These are phyloP conservation scores for Paxillus involutus DNA, from an alignment of 768 basidiomycete species.

Conservation along the genomic window DNA sequence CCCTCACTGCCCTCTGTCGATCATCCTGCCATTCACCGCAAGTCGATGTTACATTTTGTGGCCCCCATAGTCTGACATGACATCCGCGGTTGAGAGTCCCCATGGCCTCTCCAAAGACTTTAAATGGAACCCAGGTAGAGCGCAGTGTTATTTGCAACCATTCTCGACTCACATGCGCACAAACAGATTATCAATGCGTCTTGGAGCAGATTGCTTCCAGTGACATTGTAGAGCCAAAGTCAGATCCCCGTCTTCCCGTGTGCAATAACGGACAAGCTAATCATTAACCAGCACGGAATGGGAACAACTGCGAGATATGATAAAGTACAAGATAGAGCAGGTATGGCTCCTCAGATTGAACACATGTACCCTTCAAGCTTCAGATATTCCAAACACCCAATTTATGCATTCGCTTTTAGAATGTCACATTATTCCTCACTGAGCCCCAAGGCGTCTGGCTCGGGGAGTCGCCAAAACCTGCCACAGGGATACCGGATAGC, in stretches of 20 bases:
- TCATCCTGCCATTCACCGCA: not conserved
- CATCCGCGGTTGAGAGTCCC: slow-evolving; percentile 11
- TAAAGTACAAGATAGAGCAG: slow-evolving; percentile 71
- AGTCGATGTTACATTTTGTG: not conserved
- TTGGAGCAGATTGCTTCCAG: slow-evolving; percentile 64
- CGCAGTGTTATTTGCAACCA: not conserved
- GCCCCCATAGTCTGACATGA: slow-evolving; percentile 14
- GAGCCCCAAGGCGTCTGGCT: slow-evolving; percentile 32
- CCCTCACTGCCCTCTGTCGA: too few relatives aligned
- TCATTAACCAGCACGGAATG: slow-evolving; percentile 57
- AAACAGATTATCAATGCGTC: slow-evolving; percentile 54
- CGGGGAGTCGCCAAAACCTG: slow-evolving; percentile 43
- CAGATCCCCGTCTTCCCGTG: not conserved
- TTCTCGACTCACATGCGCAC: slow-evolving; percentile 10
- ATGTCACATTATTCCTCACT: slow-evolving; percentile 47
- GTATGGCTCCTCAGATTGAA: slow-evolving; percentile 34
- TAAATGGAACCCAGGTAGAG: slow-evolving; percentile 54
- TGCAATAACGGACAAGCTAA: slow-evolving; percentile 12
- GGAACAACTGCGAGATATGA: slow-evolving; percentile 63
- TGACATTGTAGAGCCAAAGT: slow-evolving; percentile 60
- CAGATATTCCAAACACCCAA: not conserved
- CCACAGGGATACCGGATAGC: slow-evolving; percentile 26
- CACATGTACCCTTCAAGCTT: not conserved
- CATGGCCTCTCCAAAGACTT: slow-evolving; percentile 29
- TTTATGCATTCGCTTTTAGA: slow-evolving; percentile 34